These are phyloP conservation scores for Berberis thunbergii DNA, from an alignment of 164 flowering plant species.

Conservation along the genomic window DNA sequence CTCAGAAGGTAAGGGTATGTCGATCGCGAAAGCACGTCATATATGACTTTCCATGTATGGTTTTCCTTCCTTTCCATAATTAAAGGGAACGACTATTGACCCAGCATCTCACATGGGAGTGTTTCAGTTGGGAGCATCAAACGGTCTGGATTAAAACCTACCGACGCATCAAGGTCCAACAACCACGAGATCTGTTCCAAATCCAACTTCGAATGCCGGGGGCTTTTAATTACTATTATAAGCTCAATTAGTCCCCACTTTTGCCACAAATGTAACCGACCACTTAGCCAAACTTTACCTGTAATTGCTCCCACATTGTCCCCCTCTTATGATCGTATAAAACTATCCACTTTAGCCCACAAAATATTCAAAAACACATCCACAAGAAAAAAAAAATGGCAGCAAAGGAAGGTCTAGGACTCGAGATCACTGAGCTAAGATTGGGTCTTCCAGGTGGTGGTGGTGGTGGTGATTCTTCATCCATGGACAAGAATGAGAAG, in stretches of 20 bases:
- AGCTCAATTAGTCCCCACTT: slow-evolving; percentile 14
- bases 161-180: slow-evolving; percentile 11
- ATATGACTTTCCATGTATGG: no score
- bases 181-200: slow-evolving; percentile 29
- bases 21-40: no score
- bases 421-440: slow-evolving; percentile 77
- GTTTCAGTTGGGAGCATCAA: slow-evolving; percentile 16
- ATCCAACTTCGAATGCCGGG: slow-evolving; percentile 9
- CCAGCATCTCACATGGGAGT: slow-evolving; percentile 24
- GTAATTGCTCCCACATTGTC: slow-evolving; percentile 31
- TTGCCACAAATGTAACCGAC: slow-evolving; percentile 52
- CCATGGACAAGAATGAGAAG: slow-evolving; percentile 29
- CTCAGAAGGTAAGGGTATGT: no score
- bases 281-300: slow-evolving; percentile 22
- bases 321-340: slow-evolving; percentile 10
- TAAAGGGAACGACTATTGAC: background rate
- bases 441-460: slow-evolving; percentile 63
- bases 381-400: slow-evolving; percentile 1
- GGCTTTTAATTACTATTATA: background rate
- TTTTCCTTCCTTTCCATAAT: background rate
- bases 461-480: background rate
- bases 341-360: slow-evolving; percentile 2
- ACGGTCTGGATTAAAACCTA: slow-evolving; percentile 23
- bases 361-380: background rate
- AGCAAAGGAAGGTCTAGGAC: slow-evolving; percentile 31